phyloP scores from a whole-genome alignment of 257 asterid species.

The Gynochthodes officinalis region DNA sequence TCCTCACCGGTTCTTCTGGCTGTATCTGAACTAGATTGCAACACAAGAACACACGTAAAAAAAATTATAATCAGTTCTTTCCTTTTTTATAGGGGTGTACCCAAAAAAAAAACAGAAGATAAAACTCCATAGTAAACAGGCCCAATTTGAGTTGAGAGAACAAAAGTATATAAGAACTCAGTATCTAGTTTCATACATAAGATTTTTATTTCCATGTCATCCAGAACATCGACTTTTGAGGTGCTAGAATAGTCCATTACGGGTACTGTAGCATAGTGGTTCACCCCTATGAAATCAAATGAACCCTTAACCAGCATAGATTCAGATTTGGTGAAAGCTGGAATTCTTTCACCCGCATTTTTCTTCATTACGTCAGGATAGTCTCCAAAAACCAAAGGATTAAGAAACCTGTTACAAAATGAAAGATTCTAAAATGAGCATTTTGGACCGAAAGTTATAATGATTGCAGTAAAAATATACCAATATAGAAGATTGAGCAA shows the following conservation, averaged over 20 bases:
- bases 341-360: conserved; percentile 41
- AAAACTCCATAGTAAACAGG: neutral
- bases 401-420: neutral
- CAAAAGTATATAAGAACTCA: neutral
- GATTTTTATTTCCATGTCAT: conserved; percentile 8
- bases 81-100: too few relatives aligned
- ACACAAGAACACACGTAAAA: neutral
- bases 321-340: conserved; percentile 43
- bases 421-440: neutral
- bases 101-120: too few relatives aligned
- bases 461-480: too few relatives aligned
- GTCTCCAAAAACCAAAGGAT: conserved; percentile 40
- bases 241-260: conserved; percentile 6
- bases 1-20: neutral
- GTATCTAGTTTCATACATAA: conserved; percentile 4
- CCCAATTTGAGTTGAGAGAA: neutral
- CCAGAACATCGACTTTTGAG: neutral
- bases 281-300: conserved; percentile 14
- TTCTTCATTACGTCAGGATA: conserved; percentile 49
- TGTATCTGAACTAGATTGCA: neutral
- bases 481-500: neutral
- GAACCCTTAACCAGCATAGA: conserved; percentile 21
- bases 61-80: neutral
- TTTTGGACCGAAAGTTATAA: neutral
- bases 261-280: conserved; percentile 5